Percentiles rank a stretch among this genome's conserved stretches.
These are phyloP conservation scores for Saccharomycopsis fermentans DNA, from an alignment of 805 yeast species.

Conservation along the genomic window DNA sequence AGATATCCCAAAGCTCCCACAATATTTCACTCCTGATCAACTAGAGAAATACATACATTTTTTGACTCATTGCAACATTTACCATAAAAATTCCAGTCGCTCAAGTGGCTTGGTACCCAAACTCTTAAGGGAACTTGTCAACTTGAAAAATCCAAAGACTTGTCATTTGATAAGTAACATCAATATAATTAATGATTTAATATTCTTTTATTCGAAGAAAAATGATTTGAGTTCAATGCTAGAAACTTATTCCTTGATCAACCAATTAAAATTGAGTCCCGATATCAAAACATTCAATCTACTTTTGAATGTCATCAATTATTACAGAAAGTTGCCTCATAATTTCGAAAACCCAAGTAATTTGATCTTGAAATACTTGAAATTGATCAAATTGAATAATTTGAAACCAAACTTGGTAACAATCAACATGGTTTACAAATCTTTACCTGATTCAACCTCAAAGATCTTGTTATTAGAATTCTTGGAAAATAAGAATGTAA, in stretches of 20 bases:
- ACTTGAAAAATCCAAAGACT: slow-evolving; percentile 29
- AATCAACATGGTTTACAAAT: slow-evolving; percentile 28
- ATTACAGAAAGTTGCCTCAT: slow-evolving; percentile 24
- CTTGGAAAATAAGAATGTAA: slow-evolving; percentile 25
- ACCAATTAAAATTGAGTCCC: slow-evolving; percentile 25
- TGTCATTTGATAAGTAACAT: slow-evolving; percentile 23
- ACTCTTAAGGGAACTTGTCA: slow-evolving; percentile 30
- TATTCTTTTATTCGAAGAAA: slow-evolving; percentile 30
- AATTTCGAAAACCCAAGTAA: slow-evolving; percentile 19
- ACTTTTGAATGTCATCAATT: slow-evolving; percentile 26
- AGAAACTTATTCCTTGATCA: slow-evolving; percentile 33
- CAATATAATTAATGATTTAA: slow-evolving; percentile 28
- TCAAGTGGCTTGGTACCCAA: slow-evolving; percentile 30
- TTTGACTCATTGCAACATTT: slow-evolving; percentile 30
- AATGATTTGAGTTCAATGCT: slow-evolving; percentile 33
- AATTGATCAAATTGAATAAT: slow-evolving; percentile 12
- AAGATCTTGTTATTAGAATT: slow-evolving; percentile 25
- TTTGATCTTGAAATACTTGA: slow-evolving; percentile 1
- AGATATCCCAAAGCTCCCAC: slow-evolving; percentile 31
- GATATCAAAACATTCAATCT: slow-evolving; percentile 32
- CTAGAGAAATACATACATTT: slow-evolving; percentile 29
- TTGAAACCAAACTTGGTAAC: slow-evolving; percentile 29
- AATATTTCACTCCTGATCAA: slow-evolving; percentile 17
- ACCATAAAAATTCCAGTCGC: slow-evolving; percentile 28
- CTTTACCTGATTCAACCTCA: slow-evolving; percentile 28